A percentile compares a stretch with the other conserved stretches of the same genome.
Conservation (phyloP, 1,284 basidiomycete species). For the Hymenochaete sp. region DNA sequence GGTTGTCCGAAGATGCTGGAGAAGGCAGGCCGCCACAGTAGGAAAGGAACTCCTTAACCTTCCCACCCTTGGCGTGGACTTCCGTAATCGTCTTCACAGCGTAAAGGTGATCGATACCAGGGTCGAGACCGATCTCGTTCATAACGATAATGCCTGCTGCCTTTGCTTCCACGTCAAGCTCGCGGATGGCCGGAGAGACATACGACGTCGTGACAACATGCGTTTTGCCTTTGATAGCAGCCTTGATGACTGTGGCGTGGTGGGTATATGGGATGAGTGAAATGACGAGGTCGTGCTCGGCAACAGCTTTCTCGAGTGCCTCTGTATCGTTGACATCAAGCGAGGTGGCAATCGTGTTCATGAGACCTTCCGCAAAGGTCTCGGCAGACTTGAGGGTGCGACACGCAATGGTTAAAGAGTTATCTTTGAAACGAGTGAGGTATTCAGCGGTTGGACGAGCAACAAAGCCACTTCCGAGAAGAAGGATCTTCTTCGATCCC, state of each 20-base stretch:
- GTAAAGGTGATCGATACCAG: slow-evolving; percentile 92
- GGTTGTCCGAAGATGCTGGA: slow-evolving; percentile 85
- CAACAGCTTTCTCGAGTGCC: slow-evolving; percentile 75
- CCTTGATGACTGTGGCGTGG: slow-evolving; percentile 88
- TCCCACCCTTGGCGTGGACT: slow-evolving; percentile 90
- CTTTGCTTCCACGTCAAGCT: slow-evolving; percentile 76
- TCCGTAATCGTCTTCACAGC: slow-evolving; percentile 96
- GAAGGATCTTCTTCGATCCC: slow-evolving; percentile 67
- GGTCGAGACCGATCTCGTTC: slow-evolving; percentile 98
- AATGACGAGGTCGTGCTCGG: slow-evolving; percentile 88
- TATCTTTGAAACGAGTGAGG: slow-evolving; percentile 74
- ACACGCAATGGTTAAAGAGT: slow-evolving; percentile 84
- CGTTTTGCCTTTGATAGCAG: slow-evolving; percentile 89
- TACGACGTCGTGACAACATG: slow-evolving; percentile 97
- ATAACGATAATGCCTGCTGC: slow-evolving; percentile 90
- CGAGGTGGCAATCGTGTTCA: slow-evolving; percentile 64
- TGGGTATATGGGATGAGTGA: slow-evolving; percentile 95
- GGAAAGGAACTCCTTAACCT: slow-evolving; percentile 92
- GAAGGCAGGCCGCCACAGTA: slow-evolving; percentile 97
- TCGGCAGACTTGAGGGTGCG: slow-evolving; percentile 74
- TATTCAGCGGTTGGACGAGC: slow-evolving; percentile 93
- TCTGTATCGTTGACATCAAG: slow-evolving; percentile 75
- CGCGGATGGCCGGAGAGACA: slow-evolving; percentile 85
- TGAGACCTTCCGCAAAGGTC: slow-evolving; percentile 60
- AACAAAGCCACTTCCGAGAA: slow-evolving; percentile 94